Evolutionary conservation across 495 filamentous ascomycete species (phyloP).

Genomic region (Penicillium canescens): DNA sequence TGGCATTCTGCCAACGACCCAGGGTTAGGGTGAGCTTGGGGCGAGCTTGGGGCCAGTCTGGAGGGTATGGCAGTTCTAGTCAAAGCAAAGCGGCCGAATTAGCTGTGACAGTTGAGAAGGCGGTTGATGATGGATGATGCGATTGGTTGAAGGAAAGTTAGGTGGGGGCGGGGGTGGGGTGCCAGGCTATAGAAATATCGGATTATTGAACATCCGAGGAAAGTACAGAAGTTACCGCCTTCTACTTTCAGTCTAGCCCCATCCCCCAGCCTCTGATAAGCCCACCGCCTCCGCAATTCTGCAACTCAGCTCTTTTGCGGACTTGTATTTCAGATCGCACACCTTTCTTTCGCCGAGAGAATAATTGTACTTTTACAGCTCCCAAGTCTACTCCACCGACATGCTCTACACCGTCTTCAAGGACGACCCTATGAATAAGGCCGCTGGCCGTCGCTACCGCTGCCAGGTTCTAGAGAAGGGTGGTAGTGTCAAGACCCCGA

Average conservation of each 20-base stretch:
- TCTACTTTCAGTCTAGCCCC: too few species aligned
- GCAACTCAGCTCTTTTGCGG: too few species aligned
- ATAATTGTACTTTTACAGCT: constrained; percentile 31
- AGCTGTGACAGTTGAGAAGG: too few species aligned
- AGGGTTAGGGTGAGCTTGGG: constrained; percentile 4
- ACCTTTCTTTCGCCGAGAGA: too few species aligned
- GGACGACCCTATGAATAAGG: constrained; percentile 50
- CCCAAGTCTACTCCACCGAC: constrained; percentile 59
- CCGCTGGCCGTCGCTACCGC: constrained; percentile 49
- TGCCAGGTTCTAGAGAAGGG: constrained; percentile 55
- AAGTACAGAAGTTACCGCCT: too few species aligned
- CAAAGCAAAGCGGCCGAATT: constrained; percentile 4
- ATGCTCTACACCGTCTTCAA: constrained; percentile 59
- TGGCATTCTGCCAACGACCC: constrained; percentile 7
- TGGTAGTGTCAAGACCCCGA: too few species aligned
- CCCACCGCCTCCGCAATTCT: too few species aligned
- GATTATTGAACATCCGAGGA: too few species aligned
- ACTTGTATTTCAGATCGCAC: too few species aligned
- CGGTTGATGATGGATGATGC: constrained; percentile 6
- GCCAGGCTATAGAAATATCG: too few species aligned
- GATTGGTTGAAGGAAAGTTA: constrained; percentile 11
- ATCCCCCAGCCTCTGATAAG: too few species aligned
- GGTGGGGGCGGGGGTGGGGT: constrained; percentile 6
- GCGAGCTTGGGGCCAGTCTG: not conserved
- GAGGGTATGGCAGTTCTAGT: constrained; percentile 2